Evolutionary conservation across 2,329 filamentous ascomycete genomes (phyloP).

Genomic region (Alternaria brassicae): DNA sequence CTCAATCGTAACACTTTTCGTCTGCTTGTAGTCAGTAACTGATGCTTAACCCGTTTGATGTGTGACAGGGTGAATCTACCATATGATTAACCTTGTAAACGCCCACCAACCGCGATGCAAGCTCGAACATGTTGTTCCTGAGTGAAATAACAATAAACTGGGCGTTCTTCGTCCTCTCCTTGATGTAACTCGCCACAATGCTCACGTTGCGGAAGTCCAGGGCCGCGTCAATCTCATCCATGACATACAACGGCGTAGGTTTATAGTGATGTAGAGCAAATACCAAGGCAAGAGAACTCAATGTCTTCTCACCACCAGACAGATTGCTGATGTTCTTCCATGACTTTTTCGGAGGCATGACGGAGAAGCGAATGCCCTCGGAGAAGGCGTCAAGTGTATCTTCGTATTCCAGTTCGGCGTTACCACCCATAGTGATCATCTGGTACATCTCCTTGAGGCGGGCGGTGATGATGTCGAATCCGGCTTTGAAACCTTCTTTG

Average conservation of each 20-base stretch:
- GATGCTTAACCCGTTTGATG: neutral
- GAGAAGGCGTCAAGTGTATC: conserved; percentile 96
- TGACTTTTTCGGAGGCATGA: conserved; percentile 99
- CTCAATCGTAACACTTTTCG: conserved; percentile 61
- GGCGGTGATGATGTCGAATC: conserved; percentile 91
- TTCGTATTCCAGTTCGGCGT: conserved; percentile 95
- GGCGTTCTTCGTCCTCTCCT: conserved; percentile 97
- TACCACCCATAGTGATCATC: conserved; percentile 99
- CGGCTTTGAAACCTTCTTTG: conserved; percentile 97
- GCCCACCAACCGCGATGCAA: conserved; percentile 91
- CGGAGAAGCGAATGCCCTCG: conserved; percentile 94
- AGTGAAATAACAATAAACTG: conserved; percentile 99
- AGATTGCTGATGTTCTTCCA: conserved; percentile 99
- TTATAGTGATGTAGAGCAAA: conserved; percentile 98
- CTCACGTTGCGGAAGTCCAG: conserved; percentile 98
- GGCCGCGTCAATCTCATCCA: conserved; percentile 99
- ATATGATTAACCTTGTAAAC: conserved; percentile 99
- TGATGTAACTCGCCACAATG: conserved; percentile 98
- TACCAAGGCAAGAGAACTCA: conserved; percentile 91
- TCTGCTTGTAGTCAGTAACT: conserved; percentile 48
- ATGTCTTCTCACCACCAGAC: conserved; percentile 95
- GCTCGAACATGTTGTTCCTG: conserved; percentile 99
- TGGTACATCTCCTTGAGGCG: conserved; percentile 99
- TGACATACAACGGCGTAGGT: conserved; percentile 96
- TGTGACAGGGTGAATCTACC: conserved; percentile 52